Conservation (phyloP, 1,284 basidiomycete genomes). For the Cutaneotrichosporon sp. region DNA sequence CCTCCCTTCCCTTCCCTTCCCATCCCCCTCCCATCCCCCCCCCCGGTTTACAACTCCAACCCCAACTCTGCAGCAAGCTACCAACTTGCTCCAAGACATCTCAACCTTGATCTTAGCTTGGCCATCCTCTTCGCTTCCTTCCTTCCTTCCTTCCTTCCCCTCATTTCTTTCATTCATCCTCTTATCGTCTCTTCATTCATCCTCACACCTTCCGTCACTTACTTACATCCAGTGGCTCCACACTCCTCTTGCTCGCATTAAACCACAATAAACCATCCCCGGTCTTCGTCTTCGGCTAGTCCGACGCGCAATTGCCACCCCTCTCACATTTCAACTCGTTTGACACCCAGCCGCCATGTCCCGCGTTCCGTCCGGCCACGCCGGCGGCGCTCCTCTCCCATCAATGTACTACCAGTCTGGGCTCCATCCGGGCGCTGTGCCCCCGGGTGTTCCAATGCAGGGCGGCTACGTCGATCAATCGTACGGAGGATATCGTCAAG, state of each 20-base stretch:
- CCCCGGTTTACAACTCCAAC: neutral
- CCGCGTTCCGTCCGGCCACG: conserved; percentile 22
- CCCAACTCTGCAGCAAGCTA: neutral
- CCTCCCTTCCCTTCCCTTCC: no score
- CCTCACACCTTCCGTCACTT: neutral
- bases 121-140: conserved; percentile 1
- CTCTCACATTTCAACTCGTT: neutral
- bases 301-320: conserved; percentile 1
- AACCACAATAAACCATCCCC: neutral
- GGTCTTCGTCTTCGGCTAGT: neutral
- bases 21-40: no score
- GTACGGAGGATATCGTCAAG: conserved; percentile 13
- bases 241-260: neutral
- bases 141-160: neutral
- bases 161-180: neutral
- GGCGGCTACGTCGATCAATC: conserved; percentile 20
- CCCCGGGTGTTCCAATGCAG: conserved; percentile 14
- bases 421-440: conserved; percentile 11
- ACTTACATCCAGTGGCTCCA: neutral
- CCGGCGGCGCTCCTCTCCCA: conserved; percentile 18
- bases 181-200: neutral
- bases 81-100: neutral
- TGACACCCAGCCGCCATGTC: conserved; percentile 16
- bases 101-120: no score
- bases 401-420: conserved; percentile 21